A percentile compares a stretch with the other conserved stretches of the same genome.
Evolutionary conservation across 352 stramenopile species (phyloP).

Genomic region (Globisporangium mamillatum): DNA sequence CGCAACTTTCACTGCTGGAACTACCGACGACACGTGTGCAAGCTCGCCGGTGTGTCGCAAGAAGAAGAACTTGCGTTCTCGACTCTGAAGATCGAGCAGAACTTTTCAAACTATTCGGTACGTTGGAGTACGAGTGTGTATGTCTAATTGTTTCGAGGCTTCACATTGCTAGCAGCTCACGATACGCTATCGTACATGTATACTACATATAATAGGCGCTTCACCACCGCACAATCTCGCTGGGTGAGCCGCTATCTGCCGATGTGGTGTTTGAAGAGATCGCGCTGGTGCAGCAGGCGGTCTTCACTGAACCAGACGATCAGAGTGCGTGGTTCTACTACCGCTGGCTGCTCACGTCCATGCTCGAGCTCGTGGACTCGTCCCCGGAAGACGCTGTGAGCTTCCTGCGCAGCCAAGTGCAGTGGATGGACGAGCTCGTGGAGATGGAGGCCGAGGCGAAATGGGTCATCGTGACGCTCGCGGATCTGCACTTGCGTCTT

Average conservation of each 20-base stretch:
- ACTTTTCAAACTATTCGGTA: slow-evolving; percentile 99
- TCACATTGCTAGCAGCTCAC: not conserved
- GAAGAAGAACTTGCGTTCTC: slow-evolving; percentile 93
- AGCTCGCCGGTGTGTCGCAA: slow-evolving; percentile 39
- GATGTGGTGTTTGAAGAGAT: slow-evolving; percentile 76
- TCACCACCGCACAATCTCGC: slow-evolving; percentile 60
- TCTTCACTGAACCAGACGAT: slow-evolving; percentile 99
- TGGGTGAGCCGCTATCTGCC: slow-evolving; percentile 43
- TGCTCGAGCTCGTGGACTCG: slow-evolving; percentile 49
- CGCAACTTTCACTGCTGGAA: slow-evolving; percentile 99
- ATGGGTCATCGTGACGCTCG: slow-evolving; percentile 70
- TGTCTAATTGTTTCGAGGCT: no score
- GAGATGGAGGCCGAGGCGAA: slow-evolving; percentile 77
- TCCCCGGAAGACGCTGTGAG: slow-evolving; percentile 34
- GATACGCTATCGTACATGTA: not conserved
- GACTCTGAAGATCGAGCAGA: slow-evolving; percentile 94
- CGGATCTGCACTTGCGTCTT: slow-evolving; percentile 43
- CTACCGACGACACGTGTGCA: slow-evolving; percentile 87
- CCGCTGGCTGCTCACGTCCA: slow-evolving; percentile 89
- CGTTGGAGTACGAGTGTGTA: not conserved
- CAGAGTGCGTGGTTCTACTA: slow-evolving; percentile 99
- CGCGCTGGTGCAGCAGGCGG: slow-evolving; percentile 88
- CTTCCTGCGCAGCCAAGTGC: slow-evolving; percentile 68
- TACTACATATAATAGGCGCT: slow-evolving; percentile 30
- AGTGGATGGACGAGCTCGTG: slow-evolving; percentile 80